A percentile compares a stretch with the other conserved stretches of the same genome.
These are phyloP conservation scores for Hypomontagnella submonticulosa DNA, from an alignment of 495 filamentous ascomycete species.

Conservation along the genomic window DNA sequence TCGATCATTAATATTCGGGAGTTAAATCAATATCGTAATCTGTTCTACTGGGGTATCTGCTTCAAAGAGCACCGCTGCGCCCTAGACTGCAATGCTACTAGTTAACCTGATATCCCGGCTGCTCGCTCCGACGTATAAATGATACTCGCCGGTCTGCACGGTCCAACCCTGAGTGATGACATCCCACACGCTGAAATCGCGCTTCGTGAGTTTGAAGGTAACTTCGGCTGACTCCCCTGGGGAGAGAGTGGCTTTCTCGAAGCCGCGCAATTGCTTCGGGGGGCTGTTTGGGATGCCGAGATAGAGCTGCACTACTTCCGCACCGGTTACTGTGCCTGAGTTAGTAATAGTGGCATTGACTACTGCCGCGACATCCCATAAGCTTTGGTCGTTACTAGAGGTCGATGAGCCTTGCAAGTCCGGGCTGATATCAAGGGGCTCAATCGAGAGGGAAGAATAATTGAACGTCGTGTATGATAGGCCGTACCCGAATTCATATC, in stretches of 20 bases:
- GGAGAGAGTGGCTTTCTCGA: slow-evolving; percentile 72
- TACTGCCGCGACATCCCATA: slow-evolving; percentile 70
- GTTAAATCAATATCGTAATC: slow-evolving; percentile 1
- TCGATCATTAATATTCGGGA: neutral
- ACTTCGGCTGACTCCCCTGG: slow-evolving; percentile 66
- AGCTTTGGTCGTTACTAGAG: slow-evolving; percentile 62
- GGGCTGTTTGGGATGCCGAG: slow-evolving; percentile 67
- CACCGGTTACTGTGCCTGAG: slow-evolving; percentile 69
- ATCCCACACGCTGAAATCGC: slow-evolving; percentile 77
- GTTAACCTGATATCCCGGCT: slow-evolving; percentile 59
- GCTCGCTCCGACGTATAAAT: slow-evolving; percentile 59
- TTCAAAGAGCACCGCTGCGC: slow-evolving; percentile 10
- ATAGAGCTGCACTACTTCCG: slow-evolving; percentile 82
- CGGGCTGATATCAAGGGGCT: slow-evolving; percentile 31
- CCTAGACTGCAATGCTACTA: slow-evolving; percentile 40
- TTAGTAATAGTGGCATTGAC: slow-evolving; percentile 72
- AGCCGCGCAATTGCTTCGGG: slow-evolving; percentile 74
- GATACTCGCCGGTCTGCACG: slow-evolving; percentile 61
- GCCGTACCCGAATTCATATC: slow-evolving; percentile 78
- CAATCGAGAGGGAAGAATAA: slow-evolving; percentile 58
- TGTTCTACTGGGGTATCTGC: neutral
- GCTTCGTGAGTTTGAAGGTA: slow-evolving; percentile 74
- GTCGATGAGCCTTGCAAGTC: slow-evolving; percentile 54
- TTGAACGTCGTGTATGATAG: slow-evolving; percentile 74
- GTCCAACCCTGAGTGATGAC: slow-evolving; percentile 85